phyloP scores from a whole-genome alignment of 83 land plant species.

The Isoetes engelmannii region DNA sequence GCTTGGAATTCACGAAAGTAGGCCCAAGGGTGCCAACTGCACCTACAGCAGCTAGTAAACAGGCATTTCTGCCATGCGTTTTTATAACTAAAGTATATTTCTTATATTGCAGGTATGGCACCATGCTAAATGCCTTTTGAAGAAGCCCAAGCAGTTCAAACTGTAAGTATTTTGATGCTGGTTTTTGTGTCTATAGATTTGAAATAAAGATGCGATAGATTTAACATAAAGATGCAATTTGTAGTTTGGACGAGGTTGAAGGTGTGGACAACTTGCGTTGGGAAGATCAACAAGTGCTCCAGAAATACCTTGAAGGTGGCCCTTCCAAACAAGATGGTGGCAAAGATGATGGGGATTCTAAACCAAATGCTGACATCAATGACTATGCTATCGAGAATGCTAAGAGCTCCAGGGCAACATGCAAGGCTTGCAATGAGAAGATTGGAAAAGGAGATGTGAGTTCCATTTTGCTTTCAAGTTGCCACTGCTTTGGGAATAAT shows the following conservation, averaged over 20 bases:
- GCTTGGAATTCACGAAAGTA: too few relatives aligned
- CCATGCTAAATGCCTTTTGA: slow-evolving; percentile 75
- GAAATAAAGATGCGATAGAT: too few relatives aligned
- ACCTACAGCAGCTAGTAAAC: too few relatives aligned
- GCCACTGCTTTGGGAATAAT: not conserved
- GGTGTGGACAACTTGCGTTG: slow-evolving; percentile 73
- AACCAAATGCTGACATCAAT: too few relatives aligned
- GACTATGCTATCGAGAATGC: slow-evolving; percentile 75
- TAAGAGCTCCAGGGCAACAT: slow-evolving; percentile 68
- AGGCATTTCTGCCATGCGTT: too few relatives aligned
- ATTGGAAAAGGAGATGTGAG: slow-evolving; percentile 80
- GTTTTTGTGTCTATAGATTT: not conserved
- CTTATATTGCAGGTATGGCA: slow-evolving; percentile 97
- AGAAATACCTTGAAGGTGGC: slow-evolving; percentile 68
- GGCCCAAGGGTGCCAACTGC: too few relatives aligned
- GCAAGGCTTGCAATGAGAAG: slow-evolving; percentile 65
- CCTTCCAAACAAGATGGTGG: slow-evolving; percentile 6
- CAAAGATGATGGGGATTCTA: slow-evolving; percentile 2
- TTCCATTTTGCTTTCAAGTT: not conserved
- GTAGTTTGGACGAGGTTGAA: slow-evolving; percentile 83
- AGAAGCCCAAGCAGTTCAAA: slow-evolving; percentile 61
- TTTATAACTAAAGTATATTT: too few relatives aligned
- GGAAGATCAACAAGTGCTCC: slow-evolving; percentile 78
- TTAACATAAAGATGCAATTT: too few relatives aligned
- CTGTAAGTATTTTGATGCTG: slow-evolving; percentile 39